These are phyloP conservation scores for Tetraselmis chui DNA, from an alignment of 139 green algal genomes.

Conservation along the genomic window DNA sequence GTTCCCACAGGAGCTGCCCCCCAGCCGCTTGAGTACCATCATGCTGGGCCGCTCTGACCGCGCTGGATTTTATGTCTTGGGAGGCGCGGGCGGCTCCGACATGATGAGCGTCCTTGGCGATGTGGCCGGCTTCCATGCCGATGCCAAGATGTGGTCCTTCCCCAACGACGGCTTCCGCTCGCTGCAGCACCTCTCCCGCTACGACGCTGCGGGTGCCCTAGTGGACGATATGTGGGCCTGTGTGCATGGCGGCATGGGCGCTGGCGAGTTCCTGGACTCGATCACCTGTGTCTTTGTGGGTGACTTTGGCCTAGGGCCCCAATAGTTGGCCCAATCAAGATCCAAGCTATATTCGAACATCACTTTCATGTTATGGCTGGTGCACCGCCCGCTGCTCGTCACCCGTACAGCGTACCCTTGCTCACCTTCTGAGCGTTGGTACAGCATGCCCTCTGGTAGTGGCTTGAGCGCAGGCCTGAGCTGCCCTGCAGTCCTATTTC, in stretches of 20 bases:
- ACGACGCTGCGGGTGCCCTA: conserved; percentile 6
- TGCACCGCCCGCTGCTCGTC: too few relatives aligned
- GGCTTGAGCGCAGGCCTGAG: too few relatives aligned
- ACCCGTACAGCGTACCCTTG: too few relatives aligned
- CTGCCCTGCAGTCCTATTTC: too few relatives aligned
- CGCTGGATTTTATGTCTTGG: conserved; percentile 3
- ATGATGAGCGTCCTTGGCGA: conserved; percentile 13
- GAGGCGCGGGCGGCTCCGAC: conserved; percentile 7
- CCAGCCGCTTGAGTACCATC: conserved; percentile 1
- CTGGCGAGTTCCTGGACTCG: conserved; percentile 7
- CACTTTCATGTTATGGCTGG: too few relatives aligned
- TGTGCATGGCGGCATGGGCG: conserved; percentile 11
- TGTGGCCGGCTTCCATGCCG: conserved; percentile 12
- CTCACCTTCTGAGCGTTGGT: too few relatives aligned
- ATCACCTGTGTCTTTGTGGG: conserved; percentile 6
- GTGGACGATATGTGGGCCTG: not conserved
- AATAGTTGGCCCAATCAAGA: too few relatives aligned
- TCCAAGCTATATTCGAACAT: too few relatives aligned
- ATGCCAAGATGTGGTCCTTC: conserved; percentile 1
- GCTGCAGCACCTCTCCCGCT: conserved; percentile 3
- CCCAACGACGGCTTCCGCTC: not conserved
- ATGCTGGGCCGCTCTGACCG: not conserved
- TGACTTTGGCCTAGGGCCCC: not conserved
- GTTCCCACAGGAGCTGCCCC: conserved; percentile 9
- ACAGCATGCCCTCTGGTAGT: too few relatives aligned